phyloP scores from a whole-genome alignment of 176 grass and related monocot species.

The Cocos nucifera region DNA sequence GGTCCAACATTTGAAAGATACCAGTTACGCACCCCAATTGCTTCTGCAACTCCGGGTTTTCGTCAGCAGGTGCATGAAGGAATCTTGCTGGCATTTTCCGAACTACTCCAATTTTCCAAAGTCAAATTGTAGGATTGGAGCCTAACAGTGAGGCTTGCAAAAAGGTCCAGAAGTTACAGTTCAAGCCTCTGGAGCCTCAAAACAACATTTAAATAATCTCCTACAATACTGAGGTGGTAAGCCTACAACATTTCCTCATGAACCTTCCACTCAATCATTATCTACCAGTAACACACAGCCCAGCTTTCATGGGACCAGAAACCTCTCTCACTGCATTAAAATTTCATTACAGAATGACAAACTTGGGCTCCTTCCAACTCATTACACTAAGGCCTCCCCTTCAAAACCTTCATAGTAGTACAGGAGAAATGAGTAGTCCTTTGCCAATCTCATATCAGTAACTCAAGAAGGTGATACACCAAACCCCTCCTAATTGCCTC shows the following conservation, averaged over 20 bases:
- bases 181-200: no score
- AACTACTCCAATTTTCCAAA: conserved; percentile 1
- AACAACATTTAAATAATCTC: no score
- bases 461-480: background rate
- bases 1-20: conserved; percentile 94
- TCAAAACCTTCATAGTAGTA: background rate
- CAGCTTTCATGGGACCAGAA: background rate
- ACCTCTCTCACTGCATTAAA: background rate
- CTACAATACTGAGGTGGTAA: no score
- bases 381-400: no score
- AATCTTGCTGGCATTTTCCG: conserved; percentile 30
- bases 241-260: no score
- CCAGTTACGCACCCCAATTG: conserved; percentile 82
- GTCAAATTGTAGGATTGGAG: background rate
- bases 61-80: conserved; percentile 19
- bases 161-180: no score
- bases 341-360: background rate
- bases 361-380: background rate
- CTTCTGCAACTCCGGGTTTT: conserved; percentile 48
- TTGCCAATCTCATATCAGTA: no score
- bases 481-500: background rate
- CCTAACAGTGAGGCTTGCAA: no score
- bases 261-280: no score
- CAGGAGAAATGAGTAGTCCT: background rate
- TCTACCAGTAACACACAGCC: no score